Percentiles rank a stretch among this genome's conserved stretches.
Conservation (phyloP, 192 early-diverging fungal species). For the Coemansia sp. region DNA sequence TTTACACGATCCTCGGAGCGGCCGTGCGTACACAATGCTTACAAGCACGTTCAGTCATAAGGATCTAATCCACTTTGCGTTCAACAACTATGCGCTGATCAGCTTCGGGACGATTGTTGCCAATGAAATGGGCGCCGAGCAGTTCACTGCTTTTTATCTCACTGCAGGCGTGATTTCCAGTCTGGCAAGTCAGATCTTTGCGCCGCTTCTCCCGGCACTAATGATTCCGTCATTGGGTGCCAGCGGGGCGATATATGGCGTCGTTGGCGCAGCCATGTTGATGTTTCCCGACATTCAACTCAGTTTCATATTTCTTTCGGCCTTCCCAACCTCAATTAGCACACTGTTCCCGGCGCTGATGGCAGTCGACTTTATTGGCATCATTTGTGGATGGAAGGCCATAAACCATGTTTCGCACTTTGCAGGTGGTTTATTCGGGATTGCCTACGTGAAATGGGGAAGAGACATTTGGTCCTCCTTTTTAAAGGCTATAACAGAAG, state of each 20-base stretch:
- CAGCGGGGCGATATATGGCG: slow-evolving; percentile 76
- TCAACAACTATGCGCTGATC: slow-evolving; percentile 80
- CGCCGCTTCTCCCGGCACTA: slow-evolving; percentile 39
- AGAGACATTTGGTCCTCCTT: slow-evolving; percentile 14
- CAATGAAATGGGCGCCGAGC: slow-evolving; percentile 59
- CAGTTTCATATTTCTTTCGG: slow-evolving; percentile 64
- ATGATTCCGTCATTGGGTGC: slow-evolving; percentile 77
- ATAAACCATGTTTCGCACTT: slow-evolving; percentile 81
- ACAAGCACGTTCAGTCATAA: slow-evolving; percentile 80
- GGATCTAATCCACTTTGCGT: slow-evolving; percentile 68
- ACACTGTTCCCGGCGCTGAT: slow-evolving; percentile 71
- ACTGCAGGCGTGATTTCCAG: slow-evolving; percentile 66
- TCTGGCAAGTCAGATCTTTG: slow-evolving; percentile 63
- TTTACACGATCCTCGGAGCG: slow-evolving; percentile 71
- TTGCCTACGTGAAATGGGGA: slow-evolving; percentile 60
- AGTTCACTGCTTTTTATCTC: slow-evolving; percentile 80
- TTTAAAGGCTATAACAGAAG: neutral
- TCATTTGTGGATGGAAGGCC: slow-evolving; percentile 67
- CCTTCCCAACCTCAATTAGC: slow-evolving; percentile 57
- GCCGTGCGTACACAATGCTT: slow-evolving; percentile 70
- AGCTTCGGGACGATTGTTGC: slow-evolving; percentile 63
- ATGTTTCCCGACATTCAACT: slow-evolving; percentile 61
- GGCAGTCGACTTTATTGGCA: slow-evolving; percentile 67
- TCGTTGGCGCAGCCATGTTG: slow-evolving; percentile 62
- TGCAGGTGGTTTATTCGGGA: slow-evolving; percentile 64